Evolutionary conservation across 2,329 filamentous ascomycete genomes (phyloP).

Genomic region (Ophiocordyceps camponoti-floridani): DNA sequence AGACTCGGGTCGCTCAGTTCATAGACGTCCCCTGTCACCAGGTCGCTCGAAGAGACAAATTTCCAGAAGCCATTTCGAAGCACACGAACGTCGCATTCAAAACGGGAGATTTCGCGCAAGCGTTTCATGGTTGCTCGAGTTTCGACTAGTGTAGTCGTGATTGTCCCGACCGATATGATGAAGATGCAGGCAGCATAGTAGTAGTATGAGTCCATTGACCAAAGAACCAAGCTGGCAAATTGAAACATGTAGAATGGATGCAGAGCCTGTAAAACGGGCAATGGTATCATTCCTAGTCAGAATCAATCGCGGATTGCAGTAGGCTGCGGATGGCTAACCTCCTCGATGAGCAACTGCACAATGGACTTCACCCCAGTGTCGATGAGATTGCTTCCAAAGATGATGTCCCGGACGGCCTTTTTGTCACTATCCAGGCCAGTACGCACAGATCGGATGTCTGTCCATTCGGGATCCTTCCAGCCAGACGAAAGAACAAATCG

Average conservation of each 20-base stretch:
- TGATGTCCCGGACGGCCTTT: conserved; percentile 60
- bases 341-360: conserved; percentile 70
- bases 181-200: conserved; percentile 96
- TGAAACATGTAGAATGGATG: conserved; percentile 99
- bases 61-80: conserved; percentile 92
- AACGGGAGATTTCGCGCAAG: conserved; percentile 77
- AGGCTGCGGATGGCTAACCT: conserved; percentile 33
- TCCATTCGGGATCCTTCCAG: conserved; percentile 92
- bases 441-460: conserved; percentile 54
- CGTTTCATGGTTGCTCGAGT: conserved; percentile 85
- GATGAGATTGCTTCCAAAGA: conserved; percentile 83
- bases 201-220: conserved; percentile 93
- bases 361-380: conserved; percentile 84
- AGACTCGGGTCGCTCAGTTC: conserved; percentile 89
- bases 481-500: conserved; percentile 73
- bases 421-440: conserved; percentile 77
- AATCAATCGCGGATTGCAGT: neutral
- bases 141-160: conserved; percentile 74
- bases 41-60: conserved; percentile 66
- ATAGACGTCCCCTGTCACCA: conserved; percentile 92
- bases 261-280: conserved; percentile 41
- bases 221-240: conserved; percentile 80
- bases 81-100: conserved; percentile 89
- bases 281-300: neutral
- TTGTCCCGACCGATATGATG: conserved; percentile 82